A percentile compares a stretch with the other conserved stretches of the same genome.
Evolutionary conservation across 208 protist genomes (phyloP).

Genomic region (Trypanosoma brucei): DNA sequence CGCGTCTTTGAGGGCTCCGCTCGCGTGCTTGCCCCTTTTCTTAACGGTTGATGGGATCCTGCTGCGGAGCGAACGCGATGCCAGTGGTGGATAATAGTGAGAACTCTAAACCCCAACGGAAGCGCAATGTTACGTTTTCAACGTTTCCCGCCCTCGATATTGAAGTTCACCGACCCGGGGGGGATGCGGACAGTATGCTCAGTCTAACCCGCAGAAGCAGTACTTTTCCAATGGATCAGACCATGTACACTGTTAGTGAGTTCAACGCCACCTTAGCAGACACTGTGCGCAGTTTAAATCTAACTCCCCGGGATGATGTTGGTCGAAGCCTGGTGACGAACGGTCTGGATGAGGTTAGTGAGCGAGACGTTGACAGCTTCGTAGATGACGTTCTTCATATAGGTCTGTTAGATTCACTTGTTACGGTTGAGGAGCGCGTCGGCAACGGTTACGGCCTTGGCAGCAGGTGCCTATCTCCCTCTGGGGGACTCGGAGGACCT

Average conservation of each 20-base stretch:
- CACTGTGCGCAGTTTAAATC: not conserved
- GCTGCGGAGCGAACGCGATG: conserved; percentile 14
- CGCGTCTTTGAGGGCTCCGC: too few relatives aligned
- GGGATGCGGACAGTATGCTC: not conserved
- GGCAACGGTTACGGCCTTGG: not conserved
- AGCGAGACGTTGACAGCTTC: conserved; percentile 43
- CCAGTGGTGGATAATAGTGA: conserved; percentile 19
- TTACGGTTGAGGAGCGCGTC: conserved; percentile 52
- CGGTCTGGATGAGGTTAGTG: conserved; percentile 52
- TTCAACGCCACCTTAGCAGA: conserved; percentile 1
- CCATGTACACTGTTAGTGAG: conserved; percentile 39
- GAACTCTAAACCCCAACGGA: not conserved
- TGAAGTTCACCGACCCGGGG: conserved; percentile 44
- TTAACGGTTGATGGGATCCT: conserved; percentile 11
- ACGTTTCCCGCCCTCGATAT: conserved; percentile 40
- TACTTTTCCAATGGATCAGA: conserved; percentile 31
- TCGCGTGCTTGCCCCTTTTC: not conserved
- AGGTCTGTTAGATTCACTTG: conserved; percentile 23
- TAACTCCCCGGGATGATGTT: conserved; percentile 28
- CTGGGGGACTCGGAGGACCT: not conserved
- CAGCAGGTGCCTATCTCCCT: not conserved
- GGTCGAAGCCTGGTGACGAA: conserved; percentile 53
- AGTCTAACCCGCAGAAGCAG: conserved; percentile 15
- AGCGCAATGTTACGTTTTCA: not conserved
- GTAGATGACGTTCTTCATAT: conserved; percentile 40